Conservation (phyloP, 2,329 filamentous ascomycete genomes). For the Fusarium odoratissimum region DNA sequence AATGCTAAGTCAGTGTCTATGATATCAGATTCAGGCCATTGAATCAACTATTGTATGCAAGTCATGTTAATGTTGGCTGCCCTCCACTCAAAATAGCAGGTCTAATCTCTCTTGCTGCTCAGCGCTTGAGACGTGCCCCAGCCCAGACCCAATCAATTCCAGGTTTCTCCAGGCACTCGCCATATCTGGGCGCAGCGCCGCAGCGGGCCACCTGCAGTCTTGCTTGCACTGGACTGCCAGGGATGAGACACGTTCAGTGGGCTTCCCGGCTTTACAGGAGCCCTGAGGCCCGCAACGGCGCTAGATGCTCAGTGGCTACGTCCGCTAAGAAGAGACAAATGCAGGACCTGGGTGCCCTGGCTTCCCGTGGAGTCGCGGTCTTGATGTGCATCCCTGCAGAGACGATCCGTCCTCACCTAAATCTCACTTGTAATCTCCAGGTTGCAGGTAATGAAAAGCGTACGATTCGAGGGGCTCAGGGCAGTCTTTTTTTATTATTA, state of each 20-base stretch:
- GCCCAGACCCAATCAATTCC: slow-evolving; percentile 39
- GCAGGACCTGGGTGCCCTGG: slow-evolving; percentile 38
- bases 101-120: slow-evolving; percentile 43
- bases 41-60: slow-evolving; percentile 42
- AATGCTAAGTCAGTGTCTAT: slow-evolving; percentile 24
- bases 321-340: slow-evolving; percentile 43
- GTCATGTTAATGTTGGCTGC: slow-evolving; percentile 37
- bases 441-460: slow-evolving; percentile 25
- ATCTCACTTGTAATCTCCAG: slow-evolving; percentile 49
- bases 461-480: slow-evolving; percentile 17
- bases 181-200: slow-evolving; percentile 23
- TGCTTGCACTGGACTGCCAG: slow-evolving; percentile 12
- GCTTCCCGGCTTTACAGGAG: slow-evolving; percentile 34
- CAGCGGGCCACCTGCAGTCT: slow-evolving; percentile 26
- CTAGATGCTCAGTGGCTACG: slow-evolving; percentile 44
- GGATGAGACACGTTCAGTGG: slow-evolving; percentile 18
- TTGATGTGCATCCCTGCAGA: slow-evolving; percentile 49
- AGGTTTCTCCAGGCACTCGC: slow-evolving; percentile 26
- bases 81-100: slow-evolving; percentile 42
- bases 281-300: slow-evolving; percentile 42
- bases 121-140: slow-evolving; percentile 41
- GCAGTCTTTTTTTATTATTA: slow-evolving; percentile 3
- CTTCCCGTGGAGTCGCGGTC: slow-evolving; percentile 30
- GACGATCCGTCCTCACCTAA: slow-evolving; percentile 49
- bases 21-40: slow-evolving; percentile 29